Percentiles rank a stretch among this genome's conserved stretches.
These are phyloP conservation scores for Blastobotrys raffinosifermentans DNA, from an alignment of 1,139 yeast species.

Conservation along the genomic window DNA sequence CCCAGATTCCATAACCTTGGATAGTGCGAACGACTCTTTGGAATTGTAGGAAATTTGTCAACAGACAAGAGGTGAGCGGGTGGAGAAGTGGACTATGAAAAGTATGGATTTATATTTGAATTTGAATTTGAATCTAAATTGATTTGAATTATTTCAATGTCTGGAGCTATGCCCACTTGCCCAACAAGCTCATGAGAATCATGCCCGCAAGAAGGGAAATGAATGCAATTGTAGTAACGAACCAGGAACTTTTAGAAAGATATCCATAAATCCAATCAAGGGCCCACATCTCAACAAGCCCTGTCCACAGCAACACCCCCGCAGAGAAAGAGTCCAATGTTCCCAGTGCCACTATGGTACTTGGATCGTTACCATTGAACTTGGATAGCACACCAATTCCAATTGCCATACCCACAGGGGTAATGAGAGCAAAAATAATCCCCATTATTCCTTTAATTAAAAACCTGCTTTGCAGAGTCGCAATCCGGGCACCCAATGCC, in stretches of 20 bases:
- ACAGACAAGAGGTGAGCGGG: too few relatives aligned
- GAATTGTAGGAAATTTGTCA: too few relatives aligned
- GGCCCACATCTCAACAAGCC: constrained; percentile 77
- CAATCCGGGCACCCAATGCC: constrained; percentile 79
- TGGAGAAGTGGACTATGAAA: too few relatives aligned
- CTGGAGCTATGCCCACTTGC: constrained; percentile 36
- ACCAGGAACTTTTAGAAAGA: constrained; percentile 25
- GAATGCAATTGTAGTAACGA: constrained; percentile 26
- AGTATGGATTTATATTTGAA: too few relatives aligned
- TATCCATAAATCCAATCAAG: constrained; percentile 49
- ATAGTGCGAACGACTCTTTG: too few relatives aligned
- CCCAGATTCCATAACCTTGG: too few relatives aligned
- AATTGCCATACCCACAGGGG: constrained; percentile 79
- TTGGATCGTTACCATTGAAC: constrained; percentile 49
- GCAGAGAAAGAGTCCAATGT: constrained; percentile 72
- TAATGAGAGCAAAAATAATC: constrained; percentile 52
- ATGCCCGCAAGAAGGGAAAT: constrained; percentile 32
- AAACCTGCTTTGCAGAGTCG: constrained; percentile 39
- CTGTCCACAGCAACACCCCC: constrained; percentile 75
- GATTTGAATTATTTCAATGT: too few relatives aligned
- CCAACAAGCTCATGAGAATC: constrained; percentile 38
- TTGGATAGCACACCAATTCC: constrained; percentile 72
- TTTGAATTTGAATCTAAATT: too few relatives aligned
- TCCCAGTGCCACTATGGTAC: constrained; percentile 63
- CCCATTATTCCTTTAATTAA: constrained; percentile 28